Percentiles rank a stretch among this genome's conserved stretches.
Evolutionary conservation across 768 basidiomycete species (phyloP).

Genomic region (Tylopilus sp.): DNA sequence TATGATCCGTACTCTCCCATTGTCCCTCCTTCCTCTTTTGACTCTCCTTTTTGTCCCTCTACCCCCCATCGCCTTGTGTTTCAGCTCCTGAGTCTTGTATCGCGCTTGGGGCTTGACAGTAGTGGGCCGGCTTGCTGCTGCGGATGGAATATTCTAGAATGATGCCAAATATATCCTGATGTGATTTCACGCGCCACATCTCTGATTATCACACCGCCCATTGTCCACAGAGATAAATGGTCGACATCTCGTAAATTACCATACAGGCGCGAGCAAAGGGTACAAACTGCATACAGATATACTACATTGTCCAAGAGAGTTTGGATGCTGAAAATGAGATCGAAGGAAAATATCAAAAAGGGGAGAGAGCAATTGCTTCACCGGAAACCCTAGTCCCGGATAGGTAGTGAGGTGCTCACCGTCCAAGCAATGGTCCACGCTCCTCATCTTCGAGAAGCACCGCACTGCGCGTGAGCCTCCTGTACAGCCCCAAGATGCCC

Average conservation of each 20-base stretch:
- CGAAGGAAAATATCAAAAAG: not conserved
- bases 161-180: slow-evolving; percentile 10
- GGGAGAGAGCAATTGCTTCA: not conserved
- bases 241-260: slow-evolving; percentile 1
- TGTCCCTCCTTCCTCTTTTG: not conserved
- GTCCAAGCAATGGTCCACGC: slow-evolving; percentile 70
- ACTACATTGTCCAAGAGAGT: not conserved
- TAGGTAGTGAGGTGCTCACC: slow-evolving; percentile 11
- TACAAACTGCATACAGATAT: slow-evolving; percentile 1
- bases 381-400: not conserved
- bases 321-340: not conserved
- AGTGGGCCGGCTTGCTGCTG: not conserved
- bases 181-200: slow-evolving; percentile 14
- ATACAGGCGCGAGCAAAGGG: slow-evolving; percentile 2
- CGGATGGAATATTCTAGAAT: slow-evolving; percentile 29
- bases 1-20: slow-evolving; percentile 13
- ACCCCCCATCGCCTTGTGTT: no score
- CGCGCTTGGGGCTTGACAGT: no score
- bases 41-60: not conserved
- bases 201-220: not conserved
- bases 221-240: not conserved
- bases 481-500: slow-evolving; percentile 56
- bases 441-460: slow-evolving; percentile 82
- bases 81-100: not conserved
- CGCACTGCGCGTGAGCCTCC: slow-evolving; percentile 43